Evolutionary conservation across 169 alveolate species (phyloP), one percentile per base, ranked within the genome.

Genomic region (Plasmodium sp.): DNA sequence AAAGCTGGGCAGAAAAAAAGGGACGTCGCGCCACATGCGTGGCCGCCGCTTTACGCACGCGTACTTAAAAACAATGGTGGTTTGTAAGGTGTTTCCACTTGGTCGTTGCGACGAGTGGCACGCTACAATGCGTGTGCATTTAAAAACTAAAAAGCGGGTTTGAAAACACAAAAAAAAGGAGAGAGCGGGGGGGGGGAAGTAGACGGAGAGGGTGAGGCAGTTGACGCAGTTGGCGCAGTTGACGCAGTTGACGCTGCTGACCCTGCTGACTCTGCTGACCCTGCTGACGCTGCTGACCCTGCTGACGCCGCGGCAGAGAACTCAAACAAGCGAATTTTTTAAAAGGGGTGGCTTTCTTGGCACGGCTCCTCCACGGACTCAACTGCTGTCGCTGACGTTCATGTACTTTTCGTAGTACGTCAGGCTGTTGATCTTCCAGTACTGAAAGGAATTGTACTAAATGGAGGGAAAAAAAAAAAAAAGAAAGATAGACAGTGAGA

Each of bases 381-480:
- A 92, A 34, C 84, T 82, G 39, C 95, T 92, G 72, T 92, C 95
- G n/a, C 95, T 92, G 14, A 82, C 36, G 41, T 92, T 73, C 95
- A 92, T 92, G 48, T 92, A 92, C 77, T 92, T 81, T 72, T 92
- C 95, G 67, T 92, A 92, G 80, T 58, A 92, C 2, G 95, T 72
- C 14, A 92, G 58, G 58, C 92, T 92, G 27, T 92, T 92, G 22
- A 92, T 92, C 71, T 92, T 92, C 95, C 95, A 92, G 51, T 92
- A 92, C 14, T 92, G 95, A 92, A 92, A 92, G 58, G 95, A 82
- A 22, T 92, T 92, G 36, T 92, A 92, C 95, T 92, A 72, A 92
- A 82, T 71, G 58, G 48, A 34, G 41, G 77, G 22, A 41, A 2
- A 22, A 41, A 81, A 16, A 75, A 5, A 58, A 41, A 67, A 62